Percentiles rank a stretch among this genome's conserved stretches.
phyloP scores from a whole-genome alignment of 805 yeast genomes.

The Ogataea trehalophila region DNA sequence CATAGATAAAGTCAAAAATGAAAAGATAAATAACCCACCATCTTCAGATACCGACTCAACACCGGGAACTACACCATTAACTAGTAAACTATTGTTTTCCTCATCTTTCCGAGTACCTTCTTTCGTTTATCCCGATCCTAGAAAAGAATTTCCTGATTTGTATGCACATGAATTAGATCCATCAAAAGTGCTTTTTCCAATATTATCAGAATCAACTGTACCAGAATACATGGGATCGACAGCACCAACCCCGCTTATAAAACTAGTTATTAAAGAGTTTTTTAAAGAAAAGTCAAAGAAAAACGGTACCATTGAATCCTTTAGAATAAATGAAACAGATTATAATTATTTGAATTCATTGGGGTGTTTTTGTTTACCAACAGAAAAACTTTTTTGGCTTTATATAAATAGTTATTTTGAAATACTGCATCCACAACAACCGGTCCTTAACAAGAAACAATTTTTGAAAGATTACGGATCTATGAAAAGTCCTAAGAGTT shows the following conservation, averaged over 20 bases:
- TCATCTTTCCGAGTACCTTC: conserved; percentile 6
- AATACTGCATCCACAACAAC: conserved; percentile 62
- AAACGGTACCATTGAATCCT: conserved; percentile 3
- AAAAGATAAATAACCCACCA: neutral
- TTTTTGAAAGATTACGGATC: conserved; percentile 58
- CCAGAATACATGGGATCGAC: conserved; percentile 31
- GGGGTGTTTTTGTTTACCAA: conserved; percentile 71
- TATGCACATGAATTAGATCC: conserved; percentile 22
- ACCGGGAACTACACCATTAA: neutral
- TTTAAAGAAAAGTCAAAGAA: conserved; percentile 4
- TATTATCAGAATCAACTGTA: conserved; percentile 12
- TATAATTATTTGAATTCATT: conserved; percentile 16
- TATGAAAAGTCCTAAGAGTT: conserved; percentile 50
- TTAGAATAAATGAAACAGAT: conserved; percentile 14
- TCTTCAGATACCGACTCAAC: neutral
- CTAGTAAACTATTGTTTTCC: neutral
- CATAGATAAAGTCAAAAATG: neutral
- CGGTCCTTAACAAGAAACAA: conserved; percentile 57
- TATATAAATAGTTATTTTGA: conserved; percentile 59
- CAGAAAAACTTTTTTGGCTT: conserved; percentile 51
- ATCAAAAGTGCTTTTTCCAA: conserved; percentile 10
- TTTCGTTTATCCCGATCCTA: conserved; percentile 22
- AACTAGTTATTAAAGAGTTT: conserved; percentile 25
- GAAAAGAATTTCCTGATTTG: conserved; percentile 19
- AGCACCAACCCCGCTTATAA: conserved; percentile 28